Conservation (phyloP, 345 rosid genomes). For the Laguncularia racemosa region DNA sequence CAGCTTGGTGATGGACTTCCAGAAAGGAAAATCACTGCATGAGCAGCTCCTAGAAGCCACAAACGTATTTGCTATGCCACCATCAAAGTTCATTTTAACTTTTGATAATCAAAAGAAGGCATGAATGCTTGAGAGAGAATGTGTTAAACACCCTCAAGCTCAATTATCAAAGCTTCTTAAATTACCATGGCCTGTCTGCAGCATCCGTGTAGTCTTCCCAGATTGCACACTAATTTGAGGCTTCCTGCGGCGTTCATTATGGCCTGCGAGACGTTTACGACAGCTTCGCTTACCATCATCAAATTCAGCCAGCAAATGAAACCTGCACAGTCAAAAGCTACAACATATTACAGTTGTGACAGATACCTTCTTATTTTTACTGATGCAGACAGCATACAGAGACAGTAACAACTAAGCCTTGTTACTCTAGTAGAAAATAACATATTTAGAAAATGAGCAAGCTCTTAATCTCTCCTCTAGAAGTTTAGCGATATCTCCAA, state of each 20-base stretch:
- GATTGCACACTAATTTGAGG: constrained; percentile 35
- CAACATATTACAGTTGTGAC: neutral
- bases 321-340: constrained; percentile 34
- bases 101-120: too few species aligned
- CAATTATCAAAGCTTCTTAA: constrained; percentile 1
- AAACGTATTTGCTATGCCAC: too few species aligned
- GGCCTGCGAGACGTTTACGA: constrained; percentile 82
- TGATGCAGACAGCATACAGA: neutral
- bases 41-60: too few species aligned
- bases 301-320: constrained; percentile 82
- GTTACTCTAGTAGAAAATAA: too few species aligned
- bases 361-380: too few species aligned
- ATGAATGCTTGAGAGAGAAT: neutral
- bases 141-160: constrained; percentile 10
- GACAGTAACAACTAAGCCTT: neutral
- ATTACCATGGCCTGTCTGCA: constrained; percentile 47
- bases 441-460: neutral
- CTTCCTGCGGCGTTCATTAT: constrained; percentile 85
- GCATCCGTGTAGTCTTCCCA: constrained; percentile 35
- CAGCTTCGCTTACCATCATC: constrained; percentile 87
- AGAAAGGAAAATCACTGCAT: too few species aligned
- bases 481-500: too few species aligned
- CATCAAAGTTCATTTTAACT: too few species aligned
- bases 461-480: neutral
- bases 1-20: too few species aligned